Conservation (phyloP, 2,329 filamentous ascomycete genomes). For the Ascosphaera pollenicola region DNA sequence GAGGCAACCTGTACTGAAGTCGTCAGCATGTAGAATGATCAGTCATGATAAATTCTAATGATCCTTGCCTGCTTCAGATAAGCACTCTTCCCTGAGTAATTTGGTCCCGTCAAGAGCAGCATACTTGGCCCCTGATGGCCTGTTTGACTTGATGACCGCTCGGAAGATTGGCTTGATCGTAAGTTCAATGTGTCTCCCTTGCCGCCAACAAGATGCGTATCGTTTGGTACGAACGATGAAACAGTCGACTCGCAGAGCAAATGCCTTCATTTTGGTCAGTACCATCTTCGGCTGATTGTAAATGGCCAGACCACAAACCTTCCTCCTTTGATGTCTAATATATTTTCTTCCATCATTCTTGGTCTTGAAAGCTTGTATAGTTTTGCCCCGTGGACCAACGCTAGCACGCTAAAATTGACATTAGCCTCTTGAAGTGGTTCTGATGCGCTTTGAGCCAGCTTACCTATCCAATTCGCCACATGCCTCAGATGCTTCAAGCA, state of each 20-base stretch:
- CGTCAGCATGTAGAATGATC: neutral
- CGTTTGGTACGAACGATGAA: slow-evolving; percentile 61
- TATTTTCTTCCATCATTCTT: slow-evolving; percentile 43
- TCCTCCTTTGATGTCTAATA: slow-evolving; percentile 54
- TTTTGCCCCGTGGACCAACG: slow-evolving; percentile 54
- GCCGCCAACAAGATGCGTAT: slow-evolving; percentile 48
- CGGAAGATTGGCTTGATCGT: neutral
- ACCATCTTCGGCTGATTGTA: slow-evolving; percentile 1
- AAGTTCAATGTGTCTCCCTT: slow-evolving; percentile 1
- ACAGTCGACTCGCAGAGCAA: slow-evolving; percentile 70
- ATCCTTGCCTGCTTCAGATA: slow-evolving; percentile 59
- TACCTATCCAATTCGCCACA: slow-evolving; percentile 65
- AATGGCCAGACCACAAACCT: slow-evolving; percentile 25
- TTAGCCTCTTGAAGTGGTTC: slow-evolving; percentile 1
- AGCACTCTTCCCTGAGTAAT: slow-evolving; percentile 90
- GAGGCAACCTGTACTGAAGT: slow-evolving; percentile 38
- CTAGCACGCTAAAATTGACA: slow-evolving; percentile 36
- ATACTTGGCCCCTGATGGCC: slow-evolving; percentile 41
- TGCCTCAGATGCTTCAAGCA: slow-evolving; percentile 50
- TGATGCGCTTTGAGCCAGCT: neutral
- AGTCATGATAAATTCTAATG: neutral
- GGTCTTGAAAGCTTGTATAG: slow-evolving; percentile 53
- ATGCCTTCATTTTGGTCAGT: slow-evolving; percentile 28
- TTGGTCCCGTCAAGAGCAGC: slow-evolving; percentile 72
- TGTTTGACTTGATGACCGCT: neutral